Evolutionary conservation across 176 grass and related monocot species (phyloP).

Genomic region (Bonia amplexicaulis): DNA sequence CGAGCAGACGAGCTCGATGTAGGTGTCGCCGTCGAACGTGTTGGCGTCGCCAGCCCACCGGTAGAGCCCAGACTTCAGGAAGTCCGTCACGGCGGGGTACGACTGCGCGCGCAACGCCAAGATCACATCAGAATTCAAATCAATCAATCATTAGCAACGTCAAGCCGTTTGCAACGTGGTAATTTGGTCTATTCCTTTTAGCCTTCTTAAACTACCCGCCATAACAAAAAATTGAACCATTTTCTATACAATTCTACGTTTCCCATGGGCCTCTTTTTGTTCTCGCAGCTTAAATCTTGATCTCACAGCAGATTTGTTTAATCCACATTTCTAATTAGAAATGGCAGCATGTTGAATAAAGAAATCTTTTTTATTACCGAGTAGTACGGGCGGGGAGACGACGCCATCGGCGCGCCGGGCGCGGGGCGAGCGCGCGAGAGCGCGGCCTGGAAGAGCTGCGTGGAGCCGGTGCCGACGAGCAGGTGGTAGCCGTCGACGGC

Average conservation of each 20-base stretch:
- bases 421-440: slow-evolving; percentile 49
- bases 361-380: slow-evolving; percentile 31
- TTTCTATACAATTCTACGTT: no score
- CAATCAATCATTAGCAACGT: not conserved
- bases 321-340: not conserved
- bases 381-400: slow-evolving; percentile 56
- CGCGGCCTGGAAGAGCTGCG: slow-evolving; percentile 73
- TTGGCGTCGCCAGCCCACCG: slow-evolving; percentile 71
- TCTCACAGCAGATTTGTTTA: no score
- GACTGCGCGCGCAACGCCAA: slow-evolving; percentile 21
- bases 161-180: not conserved
- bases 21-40: slow-evolving; percentile 35
- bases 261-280: no score
- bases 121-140: not conserved
- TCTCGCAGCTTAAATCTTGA: no score
- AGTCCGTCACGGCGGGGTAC: slow-evolving; percentile 50
- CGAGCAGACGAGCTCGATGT: slow-evolving; percentile 71
- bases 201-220: no score
- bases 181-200: no score
- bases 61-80: slow-evolving; percentile 44
- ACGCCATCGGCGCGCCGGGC: slow-evolving; percentile 34
- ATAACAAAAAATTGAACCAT: no score
- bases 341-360: not conserved
- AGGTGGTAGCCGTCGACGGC: slow-evolving; percentile 32
- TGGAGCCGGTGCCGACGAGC: slow-evolving; percentile 70